Percentiles rank a stretch among this genome's conserved stretches.
Conservation (phyloP, 1,284 basidiomycete genomes). For the Baeospora myosura region DNA sequence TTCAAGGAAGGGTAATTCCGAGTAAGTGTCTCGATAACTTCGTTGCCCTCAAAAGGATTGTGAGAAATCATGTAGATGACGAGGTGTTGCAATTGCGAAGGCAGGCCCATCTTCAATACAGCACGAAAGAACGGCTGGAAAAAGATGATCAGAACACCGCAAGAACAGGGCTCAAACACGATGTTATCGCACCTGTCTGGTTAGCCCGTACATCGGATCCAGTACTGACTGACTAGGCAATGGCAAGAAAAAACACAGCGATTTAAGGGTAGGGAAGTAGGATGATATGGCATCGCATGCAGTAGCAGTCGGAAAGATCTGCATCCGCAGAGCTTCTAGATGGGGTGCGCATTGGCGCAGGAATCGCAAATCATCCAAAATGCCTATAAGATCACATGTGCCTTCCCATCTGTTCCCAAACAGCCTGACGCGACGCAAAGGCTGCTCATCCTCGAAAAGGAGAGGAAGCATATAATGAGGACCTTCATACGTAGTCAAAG, state of each 20-base stretch:
- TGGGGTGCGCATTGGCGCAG: slow-evolving; percentile 8
- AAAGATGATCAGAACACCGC: not conserved
- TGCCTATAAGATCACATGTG: slow-evolving; percentile 13
- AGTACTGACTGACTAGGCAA: slow-evolving; percentile 6
- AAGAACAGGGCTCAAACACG: not conserved
- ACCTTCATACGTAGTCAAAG: slow-evolving; percentile 8
- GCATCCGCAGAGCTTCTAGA: slow-evolving; percentile 11
- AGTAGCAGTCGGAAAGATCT: slow-evolving; percentile 11
- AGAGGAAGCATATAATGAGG: slow-evolving; percentile 11
- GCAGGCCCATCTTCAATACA: slow-evolving; percentile 10
- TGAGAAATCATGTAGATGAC: slow-evolving; percentile 13
- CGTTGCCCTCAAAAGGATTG: slow-evolving; percentile 8
- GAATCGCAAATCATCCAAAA: slow-evolving; percentile 8
- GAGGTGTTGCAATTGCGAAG: slow-evolving; percentile 9
- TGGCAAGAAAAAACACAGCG: slow-evolving; percentile 12
- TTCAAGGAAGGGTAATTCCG: slow-evolving; percentile 9
- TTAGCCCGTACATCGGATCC: slow-evolving; percentile 13
- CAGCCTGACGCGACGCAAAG: slow-evolving; percentile 11
- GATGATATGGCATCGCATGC: slow-evolving; percentile 9
- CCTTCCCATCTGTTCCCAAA: slow-evolving; percentile 12
- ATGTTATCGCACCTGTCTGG: slow-evolving; percentile 9
- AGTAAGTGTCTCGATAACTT: slow-evolving; percentile 12
- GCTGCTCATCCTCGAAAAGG: slow-evolving; percentile 8
- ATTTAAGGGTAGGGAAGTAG: slow-evolving; percentile 10
- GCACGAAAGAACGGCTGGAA: slow-evolving; percentile 10